These are phyloP conservation scores for Linum tenue DNA, from an alignment of 345 rosid species.

Conservation along the genomic window DNA sequence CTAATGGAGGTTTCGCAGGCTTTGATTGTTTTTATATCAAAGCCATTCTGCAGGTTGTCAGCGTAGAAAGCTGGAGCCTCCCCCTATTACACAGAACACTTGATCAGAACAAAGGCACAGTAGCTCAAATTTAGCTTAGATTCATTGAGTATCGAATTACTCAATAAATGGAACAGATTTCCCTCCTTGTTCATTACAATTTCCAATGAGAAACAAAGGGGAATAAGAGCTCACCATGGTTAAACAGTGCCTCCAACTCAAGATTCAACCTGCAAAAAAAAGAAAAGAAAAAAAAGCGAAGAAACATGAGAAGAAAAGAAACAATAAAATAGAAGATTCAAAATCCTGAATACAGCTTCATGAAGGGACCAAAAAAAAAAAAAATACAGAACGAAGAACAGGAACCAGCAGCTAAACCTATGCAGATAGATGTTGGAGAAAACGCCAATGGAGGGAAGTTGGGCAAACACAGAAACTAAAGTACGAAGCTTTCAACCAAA, in stretches of 20 bases:
- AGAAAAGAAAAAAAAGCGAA: conserved; percentile 10
- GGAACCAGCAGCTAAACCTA: background rate
- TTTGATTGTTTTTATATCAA: conserved; percentile 30
- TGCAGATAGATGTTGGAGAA: background rate
- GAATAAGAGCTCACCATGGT: conserved; percentile 72
- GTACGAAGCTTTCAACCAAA: conserved; percentile 1
- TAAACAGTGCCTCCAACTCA: conserved; percentile 46
- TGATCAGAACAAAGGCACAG: background rate
- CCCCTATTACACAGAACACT: conserved; percentile 35
- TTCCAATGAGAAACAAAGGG: conserved; percentile 2
- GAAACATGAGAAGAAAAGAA: conserved; percentile 21
- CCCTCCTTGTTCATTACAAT: background rate
- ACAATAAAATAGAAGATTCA: conserved; percentile 23
- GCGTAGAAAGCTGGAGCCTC: conserved; percentile 60
- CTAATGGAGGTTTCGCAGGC: conserved; percentile 27
- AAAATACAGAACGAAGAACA: background rate
- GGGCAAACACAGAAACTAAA: conserved; percentile 1
- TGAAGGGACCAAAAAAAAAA: conserved; percentile 3
- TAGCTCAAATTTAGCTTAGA: background rate
- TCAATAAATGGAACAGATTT: background rate
- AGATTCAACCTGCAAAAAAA: conserved; percentile 49
- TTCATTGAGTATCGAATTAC: too few species aligned
- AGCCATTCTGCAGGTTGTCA: conserved; percentile 35
- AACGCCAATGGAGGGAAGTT: background rate
- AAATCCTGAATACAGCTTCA: conserved; percentile 23